Evolutionary conservation across 345 rosid genomes (phyloP).

Genomic region (Hibiscus mutabilis): DNA sequence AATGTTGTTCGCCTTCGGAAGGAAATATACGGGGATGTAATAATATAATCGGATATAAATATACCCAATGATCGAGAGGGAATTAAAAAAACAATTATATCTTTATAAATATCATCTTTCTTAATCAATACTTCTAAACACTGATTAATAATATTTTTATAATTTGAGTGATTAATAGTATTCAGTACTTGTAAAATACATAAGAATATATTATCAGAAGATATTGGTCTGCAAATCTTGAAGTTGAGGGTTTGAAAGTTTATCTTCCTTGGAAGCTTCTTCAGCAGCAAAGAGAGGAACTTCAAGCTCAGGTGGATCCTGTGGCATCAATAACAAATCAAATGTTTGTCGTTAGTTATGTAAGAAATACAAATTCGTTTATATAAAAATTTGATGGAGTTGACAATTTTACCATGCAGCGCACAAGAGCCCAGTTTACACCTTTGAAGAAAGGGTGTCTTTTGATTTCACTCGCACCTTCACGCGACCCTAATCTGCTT

Average conservation of each 20-base stretch:
- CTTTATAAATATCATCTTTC: too few relatives aligned
- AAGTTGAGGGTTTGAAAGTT: slow-evolving; percentile 46
- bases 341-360: background rate
- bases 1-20: too few relatives aligned
- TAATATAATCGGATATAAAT: too few relatives aligned
- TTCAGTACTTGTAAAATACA: background rate
- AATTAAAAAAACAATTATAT: too few relatives aligned
- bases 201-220: slow-evolving; percentile 32
- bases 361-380: background rate
- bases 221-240: slow-evolving; percentile 66
- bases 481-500: slow-evolving; percentile 64
- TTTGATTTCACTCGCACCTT: slow-evolving; percentile 80
- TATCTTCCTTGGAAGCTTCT: slow-evolving; percentile 41
- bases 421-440: slow-evolving; percentile 80
- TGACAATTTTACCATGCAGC: slow-evolving; percentile 57
- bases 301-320: slow-evolving; percentile 80
- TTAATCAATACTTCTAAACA: background rate
- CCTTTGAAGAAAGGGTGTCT: slow-evolving; percentile 78
- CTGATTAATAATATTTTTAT: background rate
- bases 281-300: slow-evolving; percentile 39
- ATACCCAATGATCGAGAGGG: too few relatives aligned
- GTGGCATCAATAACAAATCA: slow-evolving; percentile 1
- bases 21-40: too few relatives aligned
- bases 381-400: background rate
- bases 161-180: background rate